Conservation (phyloP, 305 asterid genomes). For the Euphrasia arctica region DNA sequence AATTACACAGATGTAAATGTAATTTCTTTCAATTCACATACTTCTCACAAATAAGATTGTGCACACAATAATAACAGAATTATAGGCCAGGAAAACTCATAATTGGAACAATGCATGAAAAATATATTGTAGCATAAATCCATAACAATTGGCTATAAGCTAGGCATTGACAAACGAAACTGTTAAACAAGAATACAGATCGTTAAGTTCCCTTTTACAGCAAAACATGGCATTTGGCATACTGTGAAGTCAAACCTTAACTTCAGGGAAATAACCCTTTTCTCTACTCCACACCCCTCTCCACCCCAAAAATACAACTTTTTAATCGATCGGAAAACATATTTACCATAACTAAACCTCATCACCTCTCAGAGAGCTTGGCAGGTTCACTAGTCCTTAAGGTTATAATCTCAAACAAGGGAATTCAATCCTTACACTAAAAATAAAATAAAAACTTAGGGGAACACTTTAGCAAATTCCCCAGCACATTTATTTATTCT, state of each 20-base stretch:
- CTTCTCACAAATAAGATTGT: slow-evolving; percentile 13
- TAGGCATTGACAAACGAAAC: neutral
- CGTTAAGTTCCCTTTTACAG: neutral
- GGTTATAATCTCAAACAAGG: no score
- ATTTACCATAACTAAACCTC: slow-evolving; percentile 12
- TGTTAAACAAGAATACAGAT: neutral
- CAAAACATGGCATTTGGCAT: neutral
- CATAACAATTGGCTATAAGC: neutral
- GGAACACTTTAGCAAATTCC: neutral
- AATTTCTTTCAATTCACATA: slow-evolving; percentile 6
- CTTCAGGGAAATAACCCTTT: neutral
- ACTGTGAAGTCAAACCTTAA: slow-evolving; percentile 1
- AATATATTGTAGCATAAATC: no score
- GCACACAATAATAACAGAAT: neutral
- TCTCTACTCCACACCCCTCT: neutral
- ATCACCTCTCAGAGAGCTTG: no score
- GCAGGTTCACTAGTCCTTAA: no score
- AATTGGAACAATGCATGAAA: neutral
- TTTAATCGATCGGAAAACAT: slow-evolving; percentile 13
- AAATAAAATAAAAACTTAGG: neutral
- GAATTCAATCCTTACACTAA: no score
- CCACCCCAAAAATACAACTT: slow-evolving; percentile 9
- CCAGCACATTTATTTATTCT: no score
- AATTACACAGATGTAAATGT: slow-evolving; percentile 3
- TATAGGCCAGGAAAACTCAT: slow-evolving; percentile 21